Evolutionary conservation across 371 early-diverging fungal genomes (phyloP).

Genomic region (Syncephalastrum racemosum): DNA sequence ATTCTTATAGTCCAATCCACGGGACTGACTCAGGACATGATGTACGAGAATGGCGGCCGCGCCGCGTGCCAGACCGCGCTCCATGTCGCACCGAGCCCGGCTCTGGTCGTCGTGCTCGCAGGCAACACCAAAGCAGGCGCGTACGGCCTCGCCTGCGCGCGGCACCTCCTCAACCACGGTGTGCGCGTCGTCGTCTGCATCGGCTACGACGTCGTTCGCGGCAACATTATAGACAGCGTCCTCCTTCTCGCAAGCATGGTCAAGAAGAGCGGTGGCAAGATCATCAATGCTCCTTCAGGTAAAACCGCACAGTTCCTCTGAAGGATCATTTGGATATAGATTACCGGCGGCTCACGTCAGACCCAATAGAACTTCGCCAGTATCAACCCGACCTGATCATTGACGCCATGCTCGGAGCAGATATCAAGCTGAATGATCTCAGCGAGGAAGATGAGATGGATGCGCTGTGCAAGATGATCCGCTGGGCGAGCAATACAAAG

Average conservation of each 20-base stretch:
- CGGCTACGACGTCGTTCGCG: constrained; percentile 38
- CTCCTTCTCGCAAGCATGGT: constrained; percentile 47
- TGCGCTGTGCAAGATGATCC: constrained; percentile 55
- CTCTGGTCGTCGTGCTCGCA: constrained; percentile 67
- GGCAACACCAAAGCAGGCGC: constrained; percentile 79
- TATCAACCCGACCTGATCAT: constrained; percentile 64
- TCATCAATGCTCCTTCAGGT: constrained; percentile 1
- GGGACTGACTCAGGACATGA: constrained; percentile 64
- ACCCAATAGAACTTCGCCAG: constrained; percentile 8
- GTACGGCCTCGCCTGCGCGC: constrained; percentile 71
- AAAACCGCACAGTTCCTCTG: background rate
- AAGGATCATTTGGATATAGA: constrained; percentile 5
- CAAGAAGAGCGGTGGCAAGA: constrained; percentile 20
- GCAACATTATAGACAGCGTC: constrained; percentile 28
- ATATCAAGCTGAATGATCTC: constrained; percentile 59
- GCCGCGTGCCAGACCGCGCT: constrained; percentile 69
- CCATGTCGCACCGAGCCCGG: constrained; percentile 52
- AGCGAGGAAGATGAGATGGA: constrained; percentile 49
- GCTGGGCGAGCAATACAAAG: constrained; percentile 69
- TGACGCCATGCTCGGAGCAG: constrained; percentile 72
- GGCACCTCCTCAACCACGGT: constrained; percentile 78
- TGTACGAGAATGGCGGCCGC: constrained; percentile 82
- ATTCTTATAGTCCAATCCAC: constrained; percentile 40
- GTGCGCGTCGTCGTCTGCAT: constrained; percentile 65
- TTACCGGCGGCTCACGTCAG: background rate